Percentiles rank a stretch among this genome's conserved stretches.
Evolutionary conservation across 805 yeast species (phyloP).

Genomic region (Teunomyces stri): DNA sequence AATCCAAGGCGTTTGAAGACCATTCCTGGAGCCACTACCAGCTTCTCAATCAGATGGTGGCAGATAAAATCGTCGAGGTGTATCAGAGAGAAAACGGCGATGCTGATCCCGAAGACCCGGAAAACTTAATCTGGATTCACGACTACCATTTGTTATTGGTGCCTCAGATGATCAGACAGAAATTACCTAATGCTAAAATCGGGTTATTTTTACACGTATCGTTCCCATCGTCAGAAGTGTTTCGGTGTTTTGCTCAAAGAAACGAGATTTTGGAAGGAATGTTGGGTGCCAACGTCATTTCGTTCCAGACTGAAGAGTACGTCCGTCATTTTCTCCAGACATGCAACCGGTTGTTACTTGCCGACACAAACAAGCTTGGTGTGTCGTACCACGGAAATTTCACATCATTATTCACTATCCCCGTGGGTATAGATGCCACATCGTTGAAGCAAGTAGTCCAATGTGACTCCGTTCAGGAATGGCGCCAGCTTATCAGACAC

Average conservation of each 20-base stretch:
- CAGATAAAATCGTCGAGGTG: conserved; percentile 64
- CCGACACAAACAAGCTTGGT: conserved; percentile 69
- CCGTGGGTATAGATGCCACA: conserved; percentile 78
- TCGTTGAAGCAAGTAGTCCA: conserved; percentile 47
- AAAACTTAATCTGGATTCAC: conserved; percentile 85
- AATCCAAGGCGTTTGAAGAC: conserved; percentile 90
- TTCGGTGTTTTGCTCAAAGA: conserved; percentile 89
- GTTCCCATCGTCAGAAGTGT: conserved; percentile 93
- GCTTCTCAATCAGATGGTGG: conserved; percentile 71
- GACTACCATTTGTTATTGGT: conserved; percentile 89
- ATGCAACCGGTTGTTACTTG: conserved; percentile 75
- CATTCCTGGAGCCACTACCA: conserved; percentile 90
- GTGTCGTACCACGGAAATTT: conserved; percentile 60
- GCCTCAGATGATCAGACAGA: conserved; percentile 76
- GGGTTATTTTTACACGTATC: conserved; percentile 93
- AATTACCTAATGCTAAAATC: conserved; percentile 78
- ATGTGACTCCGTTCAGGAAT: conserved; percentile 52
- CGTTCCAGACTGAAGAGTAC: conserved; percentile 91
- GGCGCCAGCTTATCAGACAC: conserved; percentile 70
- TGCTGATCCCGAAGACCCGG: conserved; percentile 35
- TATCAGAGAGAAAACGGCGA: conserved; percentile 49
- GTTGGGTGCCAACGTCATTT: conserved; percentile 82
- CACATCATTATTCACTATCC: conserved; percentile 55
- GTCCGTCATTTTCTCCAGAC: conserved; percentile 93
- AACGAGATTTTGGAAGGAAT: conserved; percentile 73